A percentile compares a stretch with the other conserved stretches of the same genome.
phyloP scores from a whole-genome alignment of 345 rosid genomes.

The Gossypium herbaceum region DNA sequence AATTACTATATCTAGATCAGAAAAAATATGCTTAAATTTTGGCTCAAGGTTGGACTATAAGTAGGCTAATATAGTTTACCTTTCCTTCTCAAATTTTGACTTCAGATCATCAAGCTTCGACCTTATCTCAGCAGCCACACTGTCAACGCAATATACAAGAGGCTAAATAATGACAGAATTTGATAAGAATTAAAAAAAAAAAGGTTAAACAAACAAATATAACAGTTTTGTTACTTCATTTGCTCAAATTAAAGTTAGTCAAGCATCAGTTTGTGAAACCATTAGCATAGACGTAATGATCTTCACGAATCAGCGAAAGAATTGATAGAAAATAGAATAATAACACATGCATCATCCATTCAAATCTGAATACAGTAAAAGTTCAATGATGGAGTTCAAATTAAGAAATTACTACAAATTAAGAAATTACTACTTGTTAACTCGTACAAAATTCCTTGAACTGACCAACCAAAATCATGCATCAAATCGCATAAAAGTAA shows the following conservation, averaged over 20 bases:
- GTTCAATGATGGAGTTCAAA: neutral
- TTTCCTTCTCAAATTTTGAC: slow-evolving; percentile 67
- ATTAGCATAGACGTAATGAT: neutral
- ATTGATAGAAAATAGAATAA: neutral
- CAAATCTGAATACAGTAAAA: neutral
- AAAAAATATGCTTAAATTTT: neutral
- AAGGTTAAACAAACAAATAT: neutral
- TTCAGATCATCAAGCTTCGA: slow-evolving; percentile 67
- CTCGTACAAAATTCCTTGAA: too few relatives aligned
- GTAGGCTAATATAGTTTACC: slow-evolving; percentile 35
- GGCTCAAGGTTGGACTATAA: neutral
- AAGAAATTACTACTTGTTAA: neutral
- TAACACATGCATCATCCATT: neutral
- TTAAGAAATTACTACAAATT: neutral
- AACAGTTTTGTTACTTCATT: neutral
- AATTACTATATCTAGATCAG: neutral
- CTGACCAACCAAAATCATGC: too few relatives aligned
- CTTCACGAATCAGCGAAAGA: neutral
- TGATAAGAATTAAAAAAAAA: neutral
- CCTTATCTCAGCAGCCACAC: slow-evolving; percentile 68
- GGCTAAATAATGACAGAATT: neutral
- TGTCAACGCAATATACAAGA: slow-evolving; percentile 25
- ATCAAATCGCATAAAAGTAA: too few relatives aligned
- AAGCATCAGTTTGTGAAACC: neutral
- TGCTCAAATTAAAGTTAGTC: neutral